These are phyloP conservation scores for Neurospora terricola DNA, from an alignment of 495 filamentous ascomycete species.

Conservation along the genomic window DNA sequence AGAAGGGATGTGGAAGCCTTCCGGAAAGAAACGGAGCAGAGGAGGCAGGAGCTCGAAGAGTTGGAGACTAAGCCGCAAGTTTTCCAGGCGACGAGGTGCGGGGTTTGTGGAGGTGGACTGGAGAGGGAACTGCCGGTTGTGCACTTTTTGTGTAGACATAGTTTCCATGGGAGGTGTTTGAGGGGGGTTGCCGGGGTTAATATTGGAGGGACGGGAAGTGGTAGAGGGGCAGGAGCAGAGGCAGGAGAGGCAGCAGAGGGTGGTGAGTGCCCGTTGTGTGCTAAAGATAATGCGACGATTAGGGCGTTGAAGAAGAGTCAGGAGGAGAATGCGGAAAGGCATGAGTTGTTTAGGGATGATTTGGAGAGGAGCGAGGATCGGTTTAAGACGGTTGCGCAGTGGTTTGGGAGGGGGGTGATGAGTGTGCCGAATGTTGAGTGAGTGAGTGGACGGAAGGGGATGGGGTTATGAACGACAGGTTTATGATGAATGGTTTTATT, in stretches of 20 bases:
- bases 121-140: slow-evolving; percentile 77
- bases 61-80: slow-evolving; percentile 68
- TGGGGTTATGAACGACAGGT: neutral
- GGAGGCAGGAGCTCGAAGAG: slow-evolving; percentile 65
- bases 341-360: slow-evolving; percentile 81
- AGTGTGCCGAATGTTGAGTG: slow-evolving; percentile 29
- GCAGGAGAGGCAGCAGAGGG: slow-evolving; percentile 47
- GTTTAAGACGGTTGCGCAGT: slow-evolving; percentile 84
- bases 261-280: slow-evolving; percentile 73
- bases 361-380: slow-evolving; percentile 70
- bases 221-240: slow-evolving; percentile 29
- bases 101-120: slow-evolving; percentile 50
- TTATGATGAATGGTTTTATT: neutral
- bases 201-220: neutral
- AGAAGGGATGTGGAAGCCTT: slow-evolving; percentile 75
- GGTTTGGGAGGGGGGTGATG: slow-evolving; percentile 94
- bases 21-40: slow-evolving; percentile 71
- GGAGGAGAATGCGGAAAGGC: slow-evolving; percentile 76
- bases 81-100: slow-evolving; percentile 85
- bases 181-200: slow-evolving; percentile 28
- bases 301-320: slow-evolving; percentile 76
- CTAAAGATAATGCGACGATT: slow-evolving; percentile 73
- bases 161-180: slow-evolving; percentile 84
- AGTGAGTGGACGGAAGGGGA: neutral
- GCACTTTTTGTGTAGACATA: slow-evolving; percentile 94